These are phyloP conservation scores for Claviceps quebecensis DNA, from an alignment of 2,329 filamentous ascomycete genomes.

Conservation along the genomic window DNA sequence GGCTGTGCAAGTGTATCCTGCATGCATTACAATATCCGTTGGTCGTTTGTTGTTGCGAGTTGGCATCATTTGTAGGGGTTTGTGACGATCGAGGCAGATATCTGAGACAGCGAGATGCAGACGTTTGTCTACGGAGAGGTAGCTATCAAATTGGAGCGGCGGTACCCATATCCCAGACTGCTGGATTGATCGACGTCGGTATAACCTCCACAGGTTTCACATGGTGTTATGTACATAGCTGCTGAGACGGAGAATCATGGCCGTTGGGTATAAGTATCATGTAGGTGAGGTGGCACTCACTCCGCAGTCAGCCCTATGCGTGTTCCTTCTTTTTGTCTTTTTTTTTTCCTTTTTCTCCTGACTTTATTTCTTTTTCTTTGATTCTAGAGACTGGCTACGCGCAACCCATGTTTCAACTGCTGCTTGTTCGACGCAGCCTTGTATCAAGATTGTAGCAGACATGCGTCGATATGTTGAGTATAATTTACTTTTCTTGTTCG, in stretches of 20 bases:
- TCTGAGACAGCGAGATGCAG: not conserved
- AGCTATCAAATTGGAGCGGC: too few species aligned
- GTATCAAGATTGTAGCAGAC: not conserved
- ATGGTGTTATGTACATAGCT: not conserved
- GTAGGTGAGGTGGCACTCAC: too few species aligned
- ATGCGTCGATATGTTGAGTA: not conserved
- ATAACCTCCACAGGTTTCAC: conserved; percentile 2
- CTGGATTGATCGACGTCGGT: conserved; percentile 8
- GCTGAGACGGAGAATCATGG: not conserved
- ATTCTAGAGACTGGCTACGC: not conserved
- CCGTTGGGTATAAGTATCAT: too few species aligned
- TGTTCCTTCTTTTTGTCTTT: not conserved
- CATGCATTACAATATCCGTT: not conserved
- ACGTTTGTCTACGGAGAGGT: too few species aligned
- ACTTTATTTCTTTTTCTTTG: not conserved
- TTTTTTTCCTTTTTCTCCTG: not conserved
- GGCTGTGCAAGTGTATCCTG: not conserved
- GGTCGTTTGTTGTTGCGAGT: not conserved
- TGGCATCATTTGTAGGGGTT: conserved; percentile 1
- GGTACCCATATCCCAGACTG: not conserved
- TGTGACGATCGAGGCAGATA: not conserved
- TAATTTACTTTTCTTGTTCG: not conserved
- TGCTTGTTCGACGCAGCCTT: not conserved
- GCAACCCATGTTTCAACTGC: not conserved
- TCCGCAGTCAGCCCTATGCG: too few species aligned